Evolutionary conservation across 495 filamentous ascomycete genomes (phyloP), one percentile per base, ranked within the genome.

Genomic region (Hypoxylon fuscum): DNA sequence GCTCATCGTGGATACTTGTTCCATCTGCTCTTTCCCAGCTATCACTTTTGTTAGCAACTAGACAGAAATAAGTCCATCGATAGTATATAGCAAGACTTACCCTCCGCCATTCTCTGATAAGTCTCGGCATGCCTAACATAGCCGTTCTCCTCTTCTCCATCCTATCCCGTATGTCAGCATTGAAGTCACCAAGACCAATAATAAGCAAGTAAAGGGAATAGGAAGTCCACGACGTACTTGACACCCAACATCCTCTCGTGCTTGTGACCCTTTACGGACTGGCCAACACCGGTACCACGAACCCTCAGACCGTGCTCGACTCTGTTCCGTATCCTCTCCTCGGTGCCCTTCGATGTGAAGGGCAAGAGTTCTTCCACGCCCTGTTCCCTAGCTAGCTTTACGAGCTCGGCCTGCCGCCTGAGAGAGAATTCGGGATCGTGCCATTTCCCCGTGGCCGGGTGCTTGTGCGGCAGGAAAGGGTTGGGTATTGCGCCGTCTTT

Each of bases 21-120:
- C 95, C 93, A 97, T 47, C 89, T 91, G 74, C 86, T 81, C 68
- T 89, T 92, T 75, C 93, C 93, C 77, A 85, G 81, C 90, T 96
- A 74, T 72, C 63, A 29, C 14, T 8, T 27, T n/a, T 45, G 58
- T 70, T 12, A 70, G 59, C 20, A 48, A 51, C 57, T n/a, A n/a
- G 32, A 37, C 34, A 32, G 27, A 20, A 12, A 50, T 3, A n/a
- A n/a, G n/a, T n/a, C n/a, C 14, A 5, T 31, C 2, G 37, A 49
- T 34, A 37, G 9, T 5, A 43, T 38, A 47, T 38, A 47, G 11
- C 17, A 48, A 45, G 34, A 79, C 84, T 73, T 74, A 95, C 92
- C 88, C 92, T 87, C 79, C 96, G 95, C 96, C 95, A 98, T 76
- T 88, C 79, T 74, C 89, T 81, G 66, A 98, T 87, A 79, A 97